A percentile compares a stretch with the other conserved stretches of the same genome.
Conservation (phyloP, 2,329 filamentous ascomycete species). For the Geoglossum cookeanum region DNA sequence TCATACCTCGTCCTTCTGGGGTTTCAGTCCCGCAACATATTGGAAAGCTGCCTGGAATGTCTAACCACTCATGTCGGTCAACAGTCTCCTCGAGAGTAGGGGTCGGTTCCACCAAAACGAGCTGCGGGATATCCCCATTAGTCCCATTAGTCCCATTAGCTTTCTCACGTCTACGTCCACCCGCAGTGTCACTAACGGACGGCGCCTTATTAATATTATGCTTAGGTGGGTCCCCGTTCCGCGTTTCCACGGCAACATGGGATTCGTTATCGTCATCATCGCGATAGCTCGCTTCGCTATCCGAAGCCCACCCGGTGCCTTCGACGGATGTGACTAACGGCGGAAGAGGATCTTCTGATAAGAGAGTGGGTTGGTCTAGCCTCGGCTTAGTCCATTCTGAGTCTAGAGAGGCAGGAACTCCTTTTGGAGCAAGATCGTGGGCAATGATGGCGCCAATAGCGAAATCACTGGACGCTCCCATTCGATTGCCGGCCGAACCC, state of each 20-base stretch:
- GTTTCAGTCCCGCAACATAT: conserved; percentile 19
- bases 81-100: conserved; percentile 23
- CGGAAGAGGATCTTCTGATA: conserved; percentile 32
- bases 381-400: conserved; percentile 13
- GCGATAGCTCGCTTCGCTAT: conserved; percentile 25
- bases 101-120: conserved; percentile 28
- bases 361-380: conserved; percentile 23
- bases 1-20: conserved; percentile 13
- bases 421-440: conserved; percentile 34
- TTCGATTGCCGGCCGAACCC: conserved; percentile 18
- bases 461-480: conserved; percentile 40
- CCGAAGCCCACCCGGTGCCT: conserved; percentile 42
- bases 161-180: neutral
- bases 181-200: neutral
- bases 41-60: conserved; percentile 42
- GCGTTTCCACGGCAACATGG: conserved; percentile 7
- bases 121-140: conserved; percentile 20
- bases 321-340: conserved; percentile 54
- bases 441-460: conserved; percentile 35
- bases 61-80: conserved; percentile 24
- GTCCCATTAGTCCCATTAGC: no score
- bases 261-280: conserved; percentile 14
- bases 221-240: neutral
- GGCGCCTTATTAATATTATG: neutral
- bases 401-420: conserved; percentile 36